phyloP scores from a whole-genome alignment of 2,329 filamentous ascomycete species.

The Alternaria tenuissima region DNA sequence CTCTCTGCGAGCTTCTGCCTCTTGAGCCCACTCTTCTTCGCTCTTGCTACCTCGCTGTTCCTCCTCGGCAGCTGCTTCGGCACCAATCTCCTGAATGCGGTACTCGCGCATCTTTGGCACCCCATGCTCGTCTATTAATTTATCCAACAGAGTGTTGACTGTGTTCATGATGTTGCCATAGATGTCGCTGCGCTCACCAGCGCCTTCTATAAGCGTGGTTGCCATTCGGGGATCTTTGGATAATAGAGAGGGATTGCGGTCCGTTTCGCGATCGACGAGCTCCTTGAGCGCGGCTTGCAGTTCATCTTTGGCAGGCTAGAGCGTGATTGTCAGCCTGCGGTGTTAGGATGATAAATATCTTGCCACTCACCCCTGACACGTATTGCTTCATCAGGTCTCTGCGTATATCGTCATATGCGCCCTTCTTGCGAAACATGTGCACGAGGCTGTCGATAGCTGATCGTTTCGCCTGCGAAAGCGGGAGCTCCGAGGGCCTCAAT shows the following conservation, averaged over 20 bases:
- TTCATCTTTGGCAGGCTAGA: conserved; percentile 72
- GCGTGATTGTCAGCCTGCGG: background rate
- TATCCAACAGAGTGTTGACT: conserved; percentile 73
- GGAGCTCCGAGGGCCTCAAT: conserved; percentile 78
- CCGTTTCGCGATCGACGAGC: conserved; percentile 76
- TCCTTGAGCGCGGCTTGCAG: conserved; percentile 72
- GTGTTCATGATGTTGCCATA: conserved; percentile 75
- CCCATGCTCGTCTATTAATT: conserved; percentile 66
- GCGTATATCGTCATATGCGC: conserved; percentile 79
- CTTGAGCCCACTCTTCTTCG: conserved; percentile 75
- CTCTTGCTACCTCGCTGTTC: conserved; percentile 72
- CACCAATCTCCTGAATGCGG: conserved; percentile 72
- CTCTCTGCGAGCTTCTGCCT: conserved; percentile 67
- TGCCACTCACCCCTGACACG: conserved; percentile 67
- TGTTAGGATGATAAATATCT: conserved; percentile 35
- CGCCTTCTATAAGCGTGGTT: conserved; percentile 78
- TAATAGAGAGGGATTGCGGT: conserved; percentile 75
- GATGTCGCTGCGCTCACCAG: conserved; percentile 77
- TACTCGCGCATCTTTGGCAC: conserved; percentile 74
- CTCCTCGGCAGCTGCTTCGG: conserved; percentile 73
- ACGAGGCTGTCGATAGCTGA: conserved; percentile 77
- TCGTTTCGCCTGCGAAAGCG: conserved; percentile 75
- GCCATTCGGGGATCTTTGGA: conserved; percentile 78
- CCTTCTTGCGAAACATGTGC: conserved; percentile 87
- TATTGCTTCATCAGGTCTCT: conserved; percentile 81